Evolutionary conservation across 768 basidiomycete genomes (phyloP), one percentile per base, ranked within the genome.

Genomic region (Mycena haematopus): DNA sequence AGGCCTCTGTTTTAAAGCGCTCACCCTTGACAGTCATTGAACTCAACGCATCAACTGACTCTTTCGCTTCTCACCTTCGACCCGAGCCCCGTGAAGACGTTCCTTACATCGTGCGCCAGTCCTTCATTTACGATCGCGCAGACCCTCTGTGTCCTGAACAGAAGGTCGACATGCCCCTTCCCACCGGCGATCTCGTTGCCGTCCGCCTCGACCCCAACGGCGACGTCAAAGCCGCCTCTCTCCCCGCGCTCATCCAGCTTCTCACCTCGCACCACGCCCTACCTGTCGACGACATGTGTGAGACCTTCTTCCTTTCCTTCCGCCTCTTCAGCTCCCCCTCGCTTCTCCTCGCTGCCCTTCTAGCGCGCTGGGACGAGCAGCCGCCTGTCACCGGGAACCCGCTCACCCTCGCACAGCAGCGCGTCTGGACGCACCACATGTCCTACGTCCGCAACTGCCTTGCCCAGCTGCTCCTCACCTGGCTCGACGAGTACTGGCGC

Each of bases 401-500:
- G 67, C 76, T 66, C 51, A 73, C 56, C 17, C 69, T 65, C 58
- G 55, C 70, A 72, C 57, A 83, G 72, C 77, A 70, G 61, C 69
- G 75, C 65, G 68, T 76, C 25, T 77, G 75, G 74, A 52, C 79
- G 47, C 67, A 73, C 14, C 80, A 85, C 60, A 77, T 80, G 7
- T 74, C 78, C 29, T 80, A 81, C 15, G 77, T 87, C 36, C 86
- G 85, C 54, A 74, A 86, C 55, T 79, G 86, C n/a, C 79, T 91
- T 19, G 84, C 82, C 49, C 85, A 85, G 68, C 68, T 88, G 24
- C 68, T 92, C 58, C 81, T 85, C 66, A 76, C 81, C n/a, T 93
- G 91, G 91, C 78, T 91, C n/a, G 82, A 88, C 60, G 74, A 79
- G 38, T 83, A 90, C 69, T 93, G 91, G 90, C 77, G 80, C 36